phyloP scores from a whole-genome alignment of 1,139 yeast genomes.

The Scheffersomyces illinoinensis region DNA sequence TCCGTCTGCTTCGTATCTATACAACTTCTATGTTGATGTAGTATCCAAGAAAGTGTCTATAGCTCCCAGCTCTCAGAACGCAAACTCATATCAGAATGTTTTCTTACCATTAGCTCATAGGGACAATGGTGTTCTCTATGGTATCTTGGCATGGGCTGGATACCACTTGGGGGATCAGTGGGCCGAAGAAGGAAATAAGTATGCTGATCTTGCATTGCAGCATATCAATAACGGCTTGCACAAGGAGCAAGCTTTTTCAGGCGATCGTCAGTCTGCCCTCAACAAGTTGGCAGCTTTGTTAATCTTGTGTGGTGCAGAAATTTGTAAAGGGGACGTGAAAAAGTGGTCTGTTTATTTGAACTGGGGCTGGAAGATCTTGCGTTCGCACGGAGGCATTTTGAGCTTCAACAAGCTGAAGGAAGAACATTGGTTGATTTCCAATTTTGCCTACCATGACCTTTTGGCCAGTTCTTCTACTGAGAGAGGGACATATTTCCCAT shows the following conservation, averaged over 20 bases:
- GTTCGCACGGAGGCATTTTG: constrained; percentile 60
- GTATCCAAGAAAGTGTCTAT: constrained; percentile 61
- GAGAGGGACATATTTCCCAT: constrained; percentile 58
- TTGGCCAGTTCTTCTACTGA: constrained; percentile 61
- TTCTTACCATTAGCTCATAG: constrained; percentile 76
- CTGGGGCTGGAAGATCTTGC: constrained; percentile 61
- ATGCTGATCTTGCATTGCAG: constrained; percentile 47
- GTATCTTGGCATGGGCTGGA: constrained; percentile 78
- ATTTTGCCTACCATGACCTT: constrained; percentile 80
- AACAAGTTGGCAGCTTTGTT: constrained; percentile 64
- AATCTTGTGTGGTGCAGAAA: constrained; percentile 70
- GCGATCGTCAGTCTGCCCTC: constrained; percentile 25
- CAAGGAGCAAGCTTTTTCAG: constrained; percentile 18
- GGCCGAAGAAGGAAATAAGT: constrained; percentile 38
- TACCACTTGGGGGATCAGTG: constrained; percentile 56
- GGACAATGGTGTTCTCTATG: constrained; percentile 67
- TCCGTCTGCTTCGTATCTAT: constrained; percentile 35
- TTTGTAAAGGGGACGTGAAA: constrained; percentile 73
- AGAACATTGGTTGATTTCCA: constrained; percentile 74
- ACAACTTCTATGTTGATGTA: constrained; percentile 64
- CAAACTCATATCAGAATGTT: constrained; percentile 70
- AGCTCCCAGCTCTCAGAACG: constrained; percentile 54
- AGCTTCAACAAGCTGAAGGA: constrained; percentile 54
- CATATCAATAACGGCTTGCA: constrained; percentile 31
- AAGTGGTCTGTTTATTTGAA: constrained; percentile 65